Evolutionary conservation across 305 asterid genomes (phyloP), one percentile per base, ranked within the genome.

Genomic region (Rubia tinctorum): DNA sequence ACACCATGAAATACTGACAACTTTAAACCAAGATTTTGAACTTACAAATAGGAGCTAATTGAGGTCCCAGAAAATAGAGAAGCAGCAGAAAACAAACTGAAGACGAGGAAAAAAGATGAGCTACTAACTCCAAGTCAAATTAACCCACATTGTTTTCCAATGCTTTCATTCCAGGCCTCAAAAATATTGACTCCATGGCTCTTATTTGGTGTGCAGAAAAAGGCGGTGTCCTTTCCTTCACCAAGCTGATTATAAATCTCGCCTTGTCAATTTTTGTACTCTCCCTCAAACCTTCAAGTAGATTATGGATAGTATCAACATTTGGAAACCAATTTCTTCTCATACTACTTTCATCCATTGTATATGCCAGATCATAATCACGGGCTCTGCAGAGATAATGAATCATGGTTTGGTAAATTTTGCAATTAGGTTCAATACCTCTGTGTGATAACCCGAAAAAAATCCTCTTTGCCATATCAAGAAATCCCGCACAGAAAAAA

Each of bases 401-500:
- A 70, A 88, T 82, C 91, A 91, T 79, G 64, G 96, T 91, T 69
- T 91, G 96, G 76, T 86, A 91, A 75, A 88, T 87, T 71, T 87
- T 87, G 63, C 70, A 89, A 92, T 91, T 89, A 14, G 96, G 88
- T 83, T 86, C 84, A 80, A 78, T 77, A 40, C 95, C 97, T 37
- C 77, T 82, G 18, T 44, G 73, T 45, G 69, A 84, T 55, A 91
- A 80, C 71, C 84, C 84, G 37, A 88, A 84, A 80, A 86, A 89
- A 40, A 87, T 85, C 76, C 82, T 80, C 83, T 81, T 82, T 45
- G 91, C 96, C 96, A 84, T 88, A 39, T 82, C 85, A 61, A 75
- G 69, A 73, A 43, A 80, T 42, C 91, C 89, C 5, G 86, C 84
- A 34, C 69, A 80, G 78, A 76, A 86, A 78, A 89, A 89, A 23